Percentiles rank a stretch among this genome's conserved stretches.
Evolutionary conservation across 2,329 filamentous ascomycete genomes (phyloP).

Genomic region (Ophiosphaerella herpotricha): DNA sequence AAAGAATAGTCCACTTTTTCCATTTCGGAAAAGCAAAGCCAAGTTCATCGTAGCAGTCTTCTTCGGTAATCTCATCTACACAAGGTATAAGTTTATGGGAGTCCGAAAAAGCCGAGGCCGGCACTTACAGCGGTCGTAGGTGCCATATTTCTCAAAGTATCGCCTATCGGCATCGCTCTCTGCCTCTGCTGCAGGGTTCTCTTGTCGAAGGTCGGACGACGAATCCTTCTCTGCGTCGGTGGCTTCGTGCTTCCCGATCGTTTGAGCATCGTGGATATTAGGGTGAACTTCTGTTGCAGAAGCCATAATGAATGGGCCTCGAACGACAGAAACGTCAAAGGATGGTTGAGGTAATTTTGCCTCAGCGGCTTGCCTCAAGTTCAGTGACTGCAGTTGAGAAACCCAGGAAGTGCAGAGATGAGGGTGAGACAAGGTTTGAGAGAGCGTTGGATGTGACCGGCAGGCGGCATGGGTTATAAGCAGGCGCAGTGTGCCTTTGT

Average conservation of each 20-base stretch:
- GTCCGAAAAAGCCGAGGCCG: no score
- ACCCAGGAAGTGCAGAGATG: background rate
- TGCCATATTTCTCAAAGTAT: slow-evolving; percentile 41
- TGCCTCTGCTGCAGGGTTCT: slow-evolving; percentile 18
- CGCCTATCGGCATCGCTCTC: slow-evolving; percentile 28
- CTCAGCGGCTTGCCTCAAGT: background rate
- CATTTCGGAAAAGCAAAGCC: slow-evolving; percentile 54
- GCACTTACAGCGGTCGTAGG: slow-evolving; percentile 46
- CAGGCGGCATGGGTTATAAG: background rate
- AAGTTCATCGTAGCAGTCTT: slow-evolving; percentile 56
- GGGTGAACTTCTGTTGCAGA: slow-evolving; percentile 19
- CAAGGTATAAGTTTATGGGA: no score
- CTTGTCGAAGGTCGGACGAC: slow-evolving; percentile 16
- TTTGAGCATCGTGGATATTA: slow-evolving; percentile 22
- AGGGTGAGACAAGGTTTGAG: background rate
- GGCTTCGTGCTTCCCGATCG: slow-evolving; percentile 16
- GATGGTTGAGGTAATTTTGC: background rate
- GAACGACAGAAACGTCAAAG: background rate
- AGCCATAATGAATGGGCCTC: slow-evolving; percentile 11
- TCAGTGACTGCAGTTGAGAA: background rate
- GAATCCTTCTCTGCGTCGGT: slow-evolving; percentile 27
- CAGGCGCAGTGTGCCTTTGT: background rate
- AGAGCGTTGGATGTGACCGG: background rate
- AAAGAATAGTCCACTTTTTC: slow-evolving; percentile 61
- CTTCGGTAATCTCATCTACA: slow-evolving; percentile 52